Conservation (phyloP, 306 rosid species). For the Astragalus membranaceus region DNA sequence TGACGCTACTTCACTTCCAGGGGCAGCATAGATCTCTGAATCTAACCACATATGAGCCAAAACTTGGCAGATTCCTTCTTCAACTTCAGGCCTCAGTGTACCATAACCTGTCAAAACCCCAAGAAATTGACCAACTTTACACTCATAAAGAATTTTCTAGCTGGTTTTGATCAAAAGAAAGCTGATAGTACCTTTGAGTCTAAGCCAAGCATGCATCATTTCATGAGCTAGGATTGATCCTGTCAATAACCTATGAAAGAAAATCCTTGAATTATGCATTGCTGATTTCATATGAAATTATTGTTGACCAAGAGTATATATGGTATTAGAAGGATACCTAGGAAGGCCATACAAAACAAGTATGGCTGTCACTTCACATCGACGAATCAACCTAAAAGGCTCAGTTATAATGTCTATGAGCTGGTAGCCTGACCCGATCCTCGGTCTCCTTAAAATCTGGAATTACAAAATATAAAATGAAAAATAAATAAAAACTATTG, state of each 20-base stretch:
- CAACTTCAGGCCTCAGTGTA: conserved; percentile 82
- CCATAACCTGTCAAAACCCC: conserved; percentile 62
- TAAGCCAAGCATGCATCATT: conserved; percentile 99
- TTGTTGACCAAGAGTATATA: neutral
- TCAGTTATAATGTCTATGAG: conserved; percentile 83
- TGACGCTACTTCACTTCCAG: conserved; percentile 46
- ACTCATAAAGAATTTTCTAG: neutral
- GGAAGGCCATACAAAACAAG: conserved; percentile 96
- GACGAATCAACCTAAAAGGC: conserved; percentile 73
- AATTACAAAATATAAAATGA: neutral
- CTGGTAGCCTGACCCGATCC: conserved; percentile 69
- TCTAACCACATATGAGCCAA: conserved; percentile 97
- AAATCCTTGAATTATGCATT: conserved; percentile 19
- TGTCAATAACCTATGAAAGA: conserved; percentile 64
- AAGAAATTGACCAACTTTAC: neutral
- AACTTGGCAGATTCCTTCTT: conserved; percentile 99
- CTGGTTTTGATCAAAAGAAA: conserved; percentile 3
- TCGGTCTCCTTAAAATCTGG: conserved; percentile 83
- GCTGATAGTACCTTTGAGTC: conserved; percentile 71
- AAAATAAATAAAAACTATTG: neutral
- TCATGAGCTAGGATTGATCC: conserved; percentile 97
- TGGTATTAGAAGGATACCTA: conserved; percentile 41
- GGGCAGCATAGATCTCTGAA: conserved; percentile 56
- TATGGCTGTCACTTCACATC: conserved; percentile 93
- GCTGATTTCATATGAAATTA: neutral